Evolutionary conservation across 1,284 basidiomycete species (phyloP).

Genomic region (Apiotrichum laibachii): DNA sequence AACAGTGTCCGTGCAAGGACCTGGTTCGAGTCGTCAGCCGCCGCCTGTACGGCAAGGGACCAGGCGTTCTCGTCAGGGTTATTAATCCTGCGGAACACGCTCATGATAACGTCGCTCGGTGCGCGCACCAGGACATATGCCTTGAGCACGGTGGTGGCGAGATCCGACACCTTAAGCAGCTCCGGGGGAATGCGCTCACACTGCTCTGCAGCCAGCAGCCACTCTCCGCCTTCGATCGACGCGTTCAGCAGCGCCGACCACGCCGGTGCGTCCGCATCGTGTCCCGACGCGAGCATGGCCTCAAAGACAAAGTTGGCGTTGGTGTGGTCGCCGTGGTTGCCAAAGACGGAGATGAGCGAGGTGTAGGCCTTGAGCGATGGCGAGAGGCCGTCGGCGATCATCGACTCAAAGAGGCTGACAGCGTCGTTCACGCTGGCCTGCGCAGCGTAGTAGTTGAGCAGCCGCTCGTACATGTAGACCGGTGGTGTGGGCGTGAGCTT

Average conservation of each 20-base stretch:
- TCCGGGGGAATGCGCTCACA: conserved; percentile 26
- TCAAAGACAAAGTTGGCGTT: conserved; percentile 69
- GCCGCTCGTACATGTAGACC: conserved; percentile 51
- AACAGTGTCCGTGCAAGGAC: conserved; percentile 67
- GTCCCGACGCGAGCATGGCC: conserved; percentile 50
- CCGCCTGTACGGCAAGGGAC: conserved; percentile 75
- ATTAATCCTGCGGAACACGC: conserved; percentile 61
- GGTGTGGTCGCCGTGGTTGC: conserved; percentile 63
- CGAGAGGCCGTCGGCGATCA: conserved; percentile 57
- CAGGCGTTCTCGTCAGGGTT: conserved; percentile 57
- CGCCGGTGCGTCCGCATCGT: conserved; percentile 65
- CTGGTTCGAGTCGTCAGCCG: conserved; percentile 72
- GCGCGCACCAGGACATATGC: conserved; percentile 78
- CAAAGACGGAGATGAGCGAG: conserved; percentile 66
- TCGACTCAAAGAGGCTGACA: conserved; percentile 61
- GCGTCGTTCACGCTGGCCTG: conserved; percentile 61
- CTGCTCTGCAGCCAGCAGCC: conserved; percentile 39
- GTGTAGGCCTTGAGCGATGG: conserved; percentile 65
- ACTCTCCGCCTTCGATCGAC: conserved; percentile 75
- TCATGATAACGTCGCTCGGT: conserved; percentile 66
- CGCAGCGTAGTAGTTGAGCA: conserved; percentile 63
- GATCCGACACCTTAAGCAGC: conserved; percentile 39
- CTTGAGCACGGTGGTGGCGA: conserved; percentile 70
- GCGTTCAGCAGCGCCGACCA: conserved; percentile 76
- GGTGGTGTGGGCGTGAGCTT: conserved; percentile 8